These are phyloP conservation scores for Penicillium paradoxum DNA, from an alignment of 495 filamentous ascomycete genomes.

Conservation along the genomic window DNA sequence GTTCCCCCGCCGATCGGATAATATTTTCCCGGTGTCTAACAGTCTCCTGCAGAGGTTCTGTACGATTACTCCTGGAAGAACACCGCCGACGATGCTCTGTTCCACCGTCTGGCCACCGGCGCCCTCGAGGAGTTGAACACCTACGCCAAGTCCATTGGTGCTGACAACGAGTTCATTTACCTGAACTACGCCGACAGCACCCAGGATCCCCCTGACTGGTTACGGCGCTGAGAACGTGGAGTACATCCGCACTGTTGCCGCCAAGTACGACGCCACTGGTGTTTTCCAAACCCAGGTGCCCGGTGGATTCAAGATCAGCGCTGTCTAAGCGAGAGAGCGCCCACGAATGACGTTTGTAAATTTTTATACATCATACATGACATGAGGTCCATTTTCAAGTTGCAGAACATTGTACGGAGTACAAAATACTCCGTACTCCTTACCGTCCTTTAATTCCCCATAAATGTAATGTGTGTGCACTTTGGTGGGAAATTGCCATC, in stretches of 20 bases:
- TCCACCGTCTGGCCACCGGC: slow-evolving; percentile 10
- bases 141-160: slow-evolving; percentile 22
- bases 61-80: slow-evolving; percentile 21
- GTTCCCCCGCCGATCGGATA: neutral
- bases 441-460: too few relatives aligned
- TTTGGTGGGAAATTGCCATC: too few relatives aligned
- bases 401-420: too few relatives aligned
- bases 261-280: slow-evolving; percentile 42
- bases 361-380: too few relatives aligned
- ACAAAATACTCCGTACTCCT: too few relatives aligned
- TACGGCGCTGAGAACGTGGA: slow-evolving; percentile 41
- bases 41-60: slow-evolving; percentile 12
- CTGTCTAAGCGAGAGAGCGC: neutral
- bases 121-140: slow-evolving; percentile 14
- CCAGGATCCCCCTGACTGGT: slow-evolving; percentile 41
- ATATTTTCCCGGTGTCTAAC: neutral
- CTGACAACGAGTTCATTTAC: slow-evolving; percentile 23
- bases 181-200: slow-evolving; percentile 34
- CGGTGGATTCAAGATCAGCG: slow-evolving; percentile 26
- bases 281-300: slow-evolving; percentile 43
- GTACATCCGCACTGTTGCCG: slow-evolving; percentile 27
- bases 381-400: too few relatives aligned
- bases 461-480: too few relatives aligned
- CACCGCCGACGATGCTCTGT: slow-evolving; percentile 15
- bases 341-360: too few relatives aligned